phyloP scores from a whole-genome alignment of 2,329 filamentous ascomycete genomes.

The Cladorrhinum sp. region DNA sequence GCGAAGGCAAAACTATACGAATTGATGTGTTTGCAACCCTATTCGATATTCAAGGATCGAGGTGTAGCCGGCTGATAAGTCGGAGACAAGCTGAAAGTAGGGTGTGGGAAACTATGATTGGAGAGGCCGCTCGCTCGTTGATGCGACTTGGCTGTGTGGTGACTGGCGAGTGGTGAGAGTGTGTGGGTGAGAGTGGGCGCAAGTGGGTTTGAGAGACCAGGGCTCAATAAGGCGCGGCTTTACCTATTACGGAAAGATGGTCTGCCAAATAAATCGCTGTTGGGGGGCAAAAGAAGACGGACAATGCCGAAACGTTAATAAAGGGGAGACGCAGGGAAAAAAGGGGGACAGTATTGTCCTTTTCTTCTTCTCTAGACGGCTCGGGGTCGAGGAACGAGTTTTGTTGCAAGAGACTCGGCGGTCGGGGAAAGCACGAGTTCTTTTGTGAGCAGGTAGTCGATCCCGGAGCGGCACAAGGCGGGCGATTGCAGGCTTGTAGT shows the following conservation, averaged over 20 bases:
- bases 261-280: background rate
- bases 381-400: background rate
- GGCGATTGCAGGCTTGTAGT: background rate
- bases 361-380: background rate
- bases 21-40: background rate
- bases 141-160: conserved; percentile 1
- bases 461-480: background rate
- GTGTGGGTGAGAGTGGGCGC: background rate
- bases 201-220: background rate
- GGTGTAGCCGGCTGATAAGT: background rate
- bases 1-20: background rate
- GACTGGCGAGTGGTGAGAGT: background rate
- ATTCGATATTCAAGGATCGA: background rate
- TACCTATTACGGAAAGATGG: conserved; percentile 2
- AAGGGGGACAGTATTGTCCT: background rate
- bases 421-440: background rate
- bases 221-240: background rate
- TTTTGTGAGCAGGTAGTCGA: background rate
- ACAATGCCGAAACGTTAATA: conserved; percentile 7
- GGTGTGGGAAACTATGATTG: background rate
- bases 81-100: background rate
- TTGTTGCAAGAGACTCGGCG: background rate
- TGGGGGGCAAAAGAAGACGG: background rate
- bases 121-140: background rate
- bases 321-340: background rate